A percentile compares a stretch with the other conserved stretches of the same genome.
Evolutionary conservation across 768 basidiomycete genomes (phyloP).

Genomic region (Favolaschia claudopus): DNA sequence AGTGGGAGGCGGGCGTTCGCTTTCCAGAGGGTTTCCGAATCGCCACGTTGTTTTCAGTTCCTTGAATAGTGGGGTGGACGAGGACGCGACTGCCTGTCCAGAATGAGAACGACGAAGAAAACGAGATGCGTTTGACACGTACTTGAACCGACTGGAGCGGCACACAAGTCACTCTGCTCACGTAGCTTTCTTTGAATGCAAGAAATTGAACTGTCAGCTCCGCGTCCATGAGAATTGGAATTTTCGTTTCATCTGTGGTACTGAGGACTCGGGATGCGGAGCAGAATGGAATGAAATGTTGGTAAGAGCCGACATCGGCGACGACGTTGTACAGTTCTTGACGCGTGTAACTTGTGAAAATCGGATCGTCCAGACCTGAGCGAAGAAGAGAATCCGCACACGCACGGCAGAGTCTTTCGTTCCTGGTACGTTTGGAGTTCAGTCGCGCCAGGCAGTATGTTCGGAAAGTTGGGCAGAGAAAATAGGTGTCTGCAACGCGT

Average conservation of each 20-base stretch:
- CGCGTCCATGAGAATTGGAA: conserved; percentile 67
- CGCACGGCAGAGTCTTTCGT: conserved; percentile 88
- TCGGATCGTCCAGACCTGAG: conserved; percentile 15
- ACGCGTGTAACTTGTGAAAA: conserved; percentile 68
- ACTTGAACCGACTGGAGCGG: conserved; percentile 86
- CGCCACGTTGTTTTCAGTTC: conserved; percentile 76
- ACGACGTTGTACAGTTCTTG: conserved; percentile 86
- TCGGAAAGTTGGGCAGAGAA: conserved; percentile 58
- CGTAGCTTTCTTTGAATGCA: conserved; percentile 85
- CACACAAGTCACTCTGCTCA: conserved; percentile 81
- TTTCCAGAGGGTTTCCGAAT: conserved; percentile 52
- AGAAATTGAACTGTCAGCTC: conserved; percentile 92
- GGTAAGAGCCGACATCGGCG: conserved; percentile 87
- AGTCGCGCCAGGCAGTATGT: conserved; percentile 49
- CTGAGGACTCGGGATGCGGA: conserved; percentile 71
- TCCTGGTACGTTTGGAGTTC: conserved; percentile 78
- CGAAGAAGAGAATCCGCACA: conserved; percentile 28
- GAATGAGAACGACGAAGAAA: conserved; percentile 9
- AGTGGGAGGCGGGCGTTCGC: conserved; percentile 53
- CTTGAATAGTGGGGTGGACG: conserved; percentile 78
- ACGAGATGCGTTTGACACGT: conserved; percentile 34
- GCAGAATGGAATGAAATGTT: conserved; percentile 90
- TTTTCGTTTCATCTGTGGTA: conserved; percentile 38
- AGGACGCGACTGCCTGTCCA: conserved; percentile 72
- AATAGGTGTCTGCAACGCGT: conserved; percentile 47